Evolutionary conservation across 176 grass and related monocot genomes (phyloP), one percentile per base, ranked within the genome.

Genomic region (Oryza longistaminata): DNA sequence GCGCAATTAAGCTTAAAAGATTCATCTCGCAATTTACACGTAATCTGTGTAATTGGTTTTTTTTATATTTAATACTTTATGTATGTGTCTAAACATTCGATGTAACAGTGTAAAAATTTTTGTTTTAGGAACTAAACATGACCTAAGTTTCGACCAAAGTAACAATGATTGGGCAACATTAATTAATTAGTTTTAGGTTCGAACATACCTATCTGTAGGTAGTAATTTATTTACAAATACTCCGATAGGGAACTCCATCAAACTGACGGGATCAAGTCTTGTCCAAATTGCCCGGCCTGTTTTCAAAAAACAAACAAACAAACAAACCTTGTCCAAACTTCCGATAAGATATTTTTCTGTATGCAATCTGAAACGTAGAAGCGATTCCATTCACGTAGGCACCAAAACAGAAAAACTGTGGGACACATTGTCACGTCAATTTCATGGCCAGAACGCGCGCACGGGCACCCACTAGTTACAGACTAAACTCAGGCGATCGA

Each of bases 161-260:
- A 15, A 15, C 42, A 31, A 80, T 80, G 77, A 86, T 80, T 74
- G 60, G 15, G 31, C 29, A 40, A 31, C 33, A 21, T 7, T 52
- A 52, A 17, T 19, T 73, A 27, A 27, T 29, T 13, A 34, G 1
- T 25, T 80, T 80, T 0, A 73, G 46, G 29, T 65, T 73, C 42
- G 72, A 66, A 79, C 52, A 37, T 37, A n/a, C 39, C 75, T 34
- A 62, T 70, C 26, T 75, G 15, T 29, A 21, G 19, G 19, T 40
- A 16, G 16, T 7, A 61, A 22, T 21, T 61, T 22, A 45, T 45
- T 74, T 29, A 17, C 7, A 50, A 74, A 33, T 33, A 53, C 26
- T 11, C 48, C 27, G 48, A 53, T 21, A 26, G 48, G 44, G 25
- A 53, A 53, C 73, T 17, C 5, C 39, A 46, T 27, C n/a, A 64